Conservation (phyloP, 352 stramenopile species). For the Sclerospora graminicola region DNA sequence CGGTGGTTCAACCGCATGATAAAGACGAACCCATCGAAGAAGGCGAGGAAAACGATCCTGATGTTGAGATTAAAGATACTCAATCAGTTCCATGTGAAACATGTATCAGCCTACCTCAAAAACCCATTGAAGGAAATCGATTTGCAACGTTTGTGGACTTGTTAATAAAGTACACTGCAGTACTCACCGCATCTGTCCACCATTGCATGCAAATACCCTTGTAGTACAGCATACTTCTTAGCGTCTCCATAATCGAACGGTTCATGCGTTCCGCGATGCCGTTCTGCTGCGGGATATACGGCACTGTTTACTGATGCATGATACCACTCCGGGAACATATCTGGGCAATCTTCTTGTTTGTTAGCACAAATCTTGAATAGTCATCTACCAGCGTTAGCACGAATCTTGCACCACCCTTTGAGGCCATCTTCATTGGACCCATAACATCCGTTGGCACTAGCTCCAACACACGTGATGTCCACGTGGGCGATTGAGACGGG, state of each 20-base stretch:
- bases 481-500: background rate
- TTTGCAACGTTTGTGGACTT: background rate
- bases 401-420: background rate
- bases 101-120: no score
- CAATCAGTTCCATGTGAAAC: background rate
- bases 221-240: background rate
- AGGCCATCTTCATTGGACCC: background rate
- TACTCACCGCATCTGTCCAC: background rate
- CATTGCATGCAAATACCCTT: background rate
- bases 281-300: background rate
- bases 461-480: background rate
- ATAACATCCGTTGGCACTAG: background rate
- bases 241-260: background rate
- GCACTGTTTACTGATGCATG: conserved; percentile 1
- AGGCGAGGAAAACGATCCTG: background rate
- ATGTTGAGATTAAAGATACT: background rate
- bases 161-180: background rate
- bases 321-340: background rate
- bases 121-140: no score
- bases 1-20: background rate
- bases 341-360: background rate
- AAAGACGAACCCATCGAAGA: no score
- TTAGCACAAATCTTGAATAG: background rate
- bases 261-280: conserved; percentile 1
- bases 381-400: background rate